Base-by-base conservation (phyloP, 768 basidiomycete species). In the Thelephora ganbajun region DNA sequence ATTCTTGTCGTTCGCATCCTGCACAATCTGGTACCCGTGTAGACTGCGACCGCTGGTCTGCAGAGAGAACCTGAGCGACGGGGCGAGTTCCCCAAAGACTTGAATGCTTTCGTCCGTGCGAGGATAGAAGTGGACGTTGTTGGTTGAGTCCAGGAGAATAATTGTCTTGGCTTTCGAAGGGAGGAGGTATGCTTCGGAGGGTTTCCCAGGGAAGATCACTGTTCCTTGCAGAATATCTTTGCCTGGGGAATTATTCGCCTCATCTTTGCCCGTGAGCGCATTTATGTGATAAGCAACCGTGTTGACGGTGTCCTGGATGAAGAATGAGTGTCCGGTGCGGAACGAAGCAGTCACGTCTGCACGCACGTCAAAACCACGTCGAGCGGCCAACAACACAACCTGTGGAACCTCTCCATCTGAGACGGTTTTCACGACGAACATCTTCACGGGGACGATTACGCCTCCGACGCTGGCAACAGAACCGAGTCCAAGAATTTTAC, bases 211-310 rank as follows among this genome's bases (percentile, higher is more conserved):
- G 34, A 86, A 72, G 23, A 77, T 59, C 53, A 83, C 80, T 5
- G 70, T 54, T 7, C 83, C 84, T 57, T 82, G 69, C 1, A 85
- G 59, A 4, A 69, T 53, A 33, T 59, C 68, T 2, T 57, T 63
- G 44, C 62, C 53, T 48, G 49, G 57, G 12, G 65, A 64, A 36
- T 51, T 47, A 11, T 58, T 64, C 56, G 56, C 5, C 63, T 61
- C 34, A 46, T 84, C 78, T n/a, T 71, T 69, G n/a, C 87, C 87
- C 0, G 82, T 89, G n/a, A 86, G 55, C 1, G 84, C 80, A 52
- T 89, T 73, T 30, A 91, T 64, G 45, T 86, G 82, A 67, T 84
- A 88, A 11, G 84, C 46, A 1, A 86, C 82, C 0, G 84, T 87
- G 51, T 84, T 81, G 6, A 77, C 70, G 37, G 79, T 66, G 6